Percentiles rank a stretch among this genome's conserved stretches.
phyloP scores from a whole-genome alignment of 2,329 filamentous ascomycete genomes.

The Colletotrichum navitas region DNA sequence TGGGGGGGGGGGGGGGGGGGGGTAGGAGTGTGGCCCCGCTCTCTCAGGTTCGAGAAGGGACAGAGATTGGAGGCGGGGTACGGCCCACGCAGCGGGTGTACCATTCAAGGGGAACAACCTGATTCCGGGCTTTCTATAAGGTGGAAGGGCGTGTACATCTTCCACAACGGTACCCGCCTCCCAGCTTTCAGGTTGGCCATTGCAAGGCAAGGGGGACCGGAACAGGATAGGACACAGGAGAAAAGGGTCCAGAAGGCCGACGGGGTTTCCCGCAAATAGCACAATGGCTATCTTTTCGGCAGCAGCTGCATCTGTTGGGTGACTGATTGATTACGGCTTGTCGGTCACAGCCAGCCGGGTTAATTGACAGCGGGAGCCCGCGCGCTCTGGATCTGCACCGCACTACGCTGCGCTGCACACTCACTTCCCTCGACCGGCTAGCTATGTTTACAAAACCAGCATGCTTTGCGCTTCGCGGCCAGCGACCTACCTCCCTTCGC shows the following conservation, averaged over 20 bases:
- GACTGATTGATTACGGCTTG: neutral
- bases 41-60: conserved; percentile 37
- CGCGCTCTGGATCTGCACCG: conserved; percentile 5
- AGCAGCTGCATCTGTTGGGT: neutral
- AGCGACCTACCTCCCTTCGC: too few species aligned
- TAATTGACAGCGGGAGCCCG: conserved; percentile 20
- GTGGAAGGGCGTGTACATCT: conserved; percentile 7
- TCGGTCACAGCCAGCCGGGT: conserved; percentile 8
- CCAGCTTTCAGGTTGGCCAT: neutral
- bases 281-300: too few species aligned
- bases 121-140: neutral
- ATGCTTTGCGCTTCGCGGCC: neutral
- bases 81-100: neutral
- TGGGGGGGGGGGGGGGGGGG: too few species aligned
- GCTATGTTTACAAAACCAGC: neutral
- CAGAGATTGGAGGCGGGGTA: conserved; percentile 40
- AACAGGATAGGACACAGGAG: conserved; percentile 1
- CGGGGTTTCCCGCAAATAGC: neutral
- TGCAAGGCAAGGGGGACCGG: neutral
- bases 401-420: neutral
- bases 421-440: neutral
- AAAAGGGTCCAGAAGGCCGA: conserved; percentile 20
- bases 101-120: conserved; percentile 10
- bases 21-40: conserved; percentile 1
- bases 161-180: conserved; percentile 19